Percentiles rank a stretch among this genome's conserved stretches.
Evolutionary conservation across 2,329 filamentous ascomycete genomes (phyloP).

Genomic region (Diaporthe caulivora): DNA sequence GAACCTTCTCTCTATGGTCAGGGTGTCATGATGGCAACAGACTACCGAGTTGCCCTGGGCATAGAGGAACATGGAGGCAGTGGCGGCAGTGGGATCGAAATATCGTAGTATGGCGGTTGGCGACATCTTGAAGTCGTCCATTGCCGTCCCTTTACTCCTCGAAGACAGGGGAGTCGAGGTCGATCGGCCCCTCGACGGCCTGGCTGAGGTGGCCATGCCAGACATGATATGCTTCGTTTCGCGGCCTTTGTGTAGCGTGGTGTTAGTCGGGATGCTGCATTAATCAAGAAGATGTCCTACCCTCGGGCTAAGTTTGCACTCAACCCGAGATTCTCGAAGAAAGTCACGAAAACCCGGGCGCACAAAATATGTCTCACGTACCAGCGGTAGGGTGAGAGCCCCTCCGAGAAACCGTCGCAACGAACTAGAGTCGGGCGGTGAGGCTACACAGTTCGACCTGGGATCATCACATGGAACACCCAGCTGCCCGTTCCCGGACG

Average conservation of each 20-base stretch:
- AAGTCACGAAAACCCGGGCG: constrained; percentile 38
- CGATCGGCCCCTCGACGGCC: constrained; percentile 70
- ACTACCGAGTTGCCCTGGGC: constrained; percentile 85
- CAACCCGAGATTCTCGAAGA: constrained; percentile 41
- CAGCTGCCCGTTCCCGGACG: constrained; percentile 54
- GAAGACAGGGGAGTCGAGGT: constrained; percentile 66
- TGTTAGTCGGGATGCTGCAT: constrained; percentile 47
- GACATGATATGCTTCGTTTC: constrained; percentile 51
- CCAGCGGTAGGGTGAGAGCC: constrained; percentile 52
- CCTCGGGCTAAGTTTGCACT: constrained; percentile 42
- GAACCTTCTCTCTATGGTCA: constrained; percentile 90
- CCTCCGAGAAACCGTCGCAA: constrained; percentile 51
- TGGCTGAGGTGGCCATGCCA: constrained; percentile 69
- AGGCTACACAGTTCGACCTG: constrained; percentile 56
- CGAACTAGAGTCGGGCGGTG: constrained; percentile 53
- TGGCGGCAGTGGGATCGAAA: constrained; percentile 91
- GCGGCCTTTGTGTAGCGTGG: constrained; percentile 41
- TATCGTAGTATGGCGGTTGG: constrained; percentile 63
- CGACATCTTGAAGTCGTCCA: constrained; percentile 67
- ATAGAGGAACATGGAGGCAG: constrained; percentile 90
- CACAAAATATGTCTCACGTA: constrained; percentile 51
- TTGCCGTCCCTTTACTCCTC: constrained; percentile 58
- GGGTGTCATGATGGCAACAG: constrained; percentile 91
- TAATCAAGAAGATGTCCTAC: constrained; percentile 26
- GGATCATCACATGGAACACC: constrained; percentile 58